phyloP scores from a whole-genome alignment of 164 flowering plant species.

The Cinnamomum micranthum region DNA sequence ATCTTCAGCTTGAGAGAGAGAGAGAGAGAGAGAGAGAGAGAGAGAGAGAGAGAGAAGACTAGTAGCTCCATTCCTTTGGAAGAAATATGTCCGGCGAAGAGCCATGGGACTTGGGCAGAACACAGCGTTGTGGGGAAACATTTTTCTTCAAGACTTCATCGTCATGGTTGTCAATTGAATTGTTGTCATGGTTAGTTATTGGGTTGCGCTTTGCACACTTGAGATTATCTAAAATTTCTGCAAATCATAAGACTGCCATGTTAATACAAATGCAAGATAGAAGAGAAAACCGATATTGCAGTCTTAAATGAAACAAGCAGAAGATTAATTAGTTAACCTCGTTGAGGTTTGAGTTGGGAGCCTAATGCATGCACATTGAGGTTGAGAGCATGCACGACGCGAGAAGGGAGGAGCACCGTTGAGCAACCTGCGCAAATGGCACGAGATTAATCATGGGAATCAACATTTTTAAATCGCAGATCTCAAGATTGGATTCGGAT shows the following conservation, averaged over 20 bases:
- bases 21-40: background rate
- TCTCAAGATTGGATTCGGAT: too few species aligned
- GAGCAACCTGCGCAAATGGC: conserved; percentile 49
- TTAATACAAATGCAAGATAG: background rate
- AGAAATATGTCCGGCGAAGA: conserved; percentile 59
- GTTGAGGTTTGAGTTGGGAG: conserved; percentile 34
- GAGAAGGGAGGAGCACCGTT: conserved; percentile 67
- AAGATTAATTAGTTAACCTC: conserved; percentile 26
- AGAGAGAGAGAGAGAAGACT: background rate
- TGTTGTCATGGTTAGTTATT: conserved; percentile 14
- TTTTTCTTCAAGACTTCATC: conserved; percentile 6
- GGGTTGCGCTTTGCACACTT: conserved; percentile 10
- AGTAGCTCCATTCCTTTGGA: conserved; percentile 57
- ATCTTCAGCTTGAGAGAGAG: background rate
- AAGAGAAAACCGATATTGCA: background rate
- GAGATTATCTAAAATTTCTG: conserved; percentile 23
- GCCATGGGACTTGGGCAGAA: conserved; percentile 15
- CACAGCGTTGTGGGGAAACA: background rate
- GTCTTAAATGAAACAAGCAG: background rate
- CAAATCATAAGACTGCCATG: conserved; percentile 6
- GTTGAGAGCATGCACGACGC: conserved; percentile 80
- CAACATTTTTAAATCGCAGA: too few species aligned
- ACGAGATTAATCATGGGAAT: background rate
- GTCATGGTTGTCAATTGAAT: conserved; percentile 12
- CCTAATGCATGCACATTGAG: conserved; percentile 70